Percentiles rank a stretch among this genome's conserved stretches.
These are phyloP conservation scores for Dothistroma pini DNA, from an alignment of 2,329 filamentous ascomycete species.

Conservation along the genomic window DNA sequence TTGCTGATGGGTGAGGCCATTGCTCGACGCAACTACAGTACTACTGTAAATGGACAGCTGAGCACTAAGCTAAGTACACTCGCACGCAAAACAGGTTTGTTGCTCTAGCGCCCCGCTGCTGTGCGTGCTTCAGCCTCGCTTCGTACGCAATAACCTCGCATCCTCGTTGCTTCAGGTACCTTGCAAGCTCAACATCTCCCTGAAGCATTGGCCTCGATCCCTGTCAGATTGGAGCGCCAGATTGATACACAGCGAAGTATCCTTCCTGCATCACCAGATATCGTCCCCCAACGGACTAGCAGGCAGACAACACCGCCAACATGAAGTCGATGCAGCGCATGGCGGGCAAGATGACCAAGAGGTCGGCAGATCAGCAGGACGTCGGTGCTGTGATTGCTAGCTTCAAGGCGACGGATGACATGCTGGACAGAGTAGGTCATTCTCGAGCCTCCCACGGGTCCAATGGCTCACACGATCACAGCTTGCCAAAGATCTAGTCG, in stretches of 20 bases:
- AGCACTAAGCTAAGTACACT: neutral
- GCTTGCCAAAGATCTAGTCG: conserved; percentile 71
- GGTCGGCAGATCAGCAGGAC: conserved; percentile 71
- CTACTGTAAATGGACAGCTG: neutral
- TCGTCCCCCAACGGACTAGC: neutral
- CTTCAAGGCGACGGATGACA: conserved; percentile 73
- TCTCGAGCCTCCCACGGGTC: neutral
- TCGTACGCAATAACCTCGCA: neutral
- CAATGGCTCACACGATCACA: conserved; percentile 35
- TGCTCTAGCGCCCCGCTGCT: neutral
- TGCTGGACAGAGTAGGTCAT: conserved; percentile 62
- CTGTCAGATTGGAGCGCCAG: neutral
- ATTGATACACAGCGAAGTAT: neutral
- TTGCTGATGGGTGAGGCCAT: neutral
- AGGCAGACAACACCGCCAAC: conserved; percentile 15
- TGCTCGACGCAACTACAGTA: neutral
- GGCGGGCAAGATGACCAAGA: conserved; percentile 68
- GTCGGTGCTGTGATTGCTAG: conserved; percentile 71
- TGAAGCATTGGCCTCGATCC: neutral
- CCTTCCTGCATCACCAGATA: neutral
- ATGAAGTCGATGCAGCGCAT: conserved; percentile 59
- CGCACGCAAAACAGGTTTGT: neutral
- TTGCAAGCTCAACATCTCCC: neutral
- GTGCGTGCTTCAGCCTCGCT: neutral
- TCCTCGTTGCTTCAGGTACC: neutral